Base-by-base conservation (phyloP, 768 basidiomycete genomes). In the Naganishia friedmannii region DNA sequence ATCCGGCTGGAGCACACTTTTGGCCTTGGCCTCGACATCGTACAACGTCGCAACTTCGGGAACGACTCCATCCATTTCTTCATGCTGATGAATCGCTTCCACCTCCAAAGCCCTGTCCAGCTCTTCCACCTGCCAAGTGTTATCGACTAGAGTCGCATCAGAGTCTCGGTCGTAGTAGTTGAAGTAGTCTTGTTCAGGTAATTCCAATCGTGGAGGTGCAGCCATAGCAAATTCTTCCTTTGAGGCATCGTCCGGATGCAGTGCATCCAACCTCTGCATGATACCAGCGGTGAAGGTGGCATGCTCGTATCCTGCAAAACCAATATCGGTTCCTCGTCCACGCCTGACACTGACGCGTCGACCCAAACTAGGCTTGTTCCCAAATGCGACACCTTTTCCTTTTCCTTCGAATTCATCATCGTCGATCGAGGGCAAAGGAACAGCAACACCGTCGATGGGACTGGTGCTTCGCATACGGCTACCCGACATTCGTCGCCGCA, bases 401-500 rank as follows among this genome's bases (percentile, higher is more conserved):
- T 51, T 51, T 51, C 48, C 48, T 51, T 51, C 48, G 48, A 34
- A 42, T 37, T 58, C 37, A 34, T 32, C 34, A 13, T 58, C 57
- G 57, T 58, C 8, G 39, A 63, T 42, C 60, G 60, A 63, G 15
- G 60, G 10, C 37, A 63, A 15, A 12, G 60, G 60, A 15, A 39
- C 2, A 13, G 42, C 39, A 28, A 63, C 42, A 46, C 60, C 60
- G 23, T 29, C 60, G 26, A 63, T 37, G 19, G 60, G 60, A 46
- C 39, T 42, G 39, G 60, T 63, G 39, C 60, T 63, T 26, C 60
- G 17, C 60, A 63, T 63, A 46, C 60, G 37, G 42, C 60, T 63
- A 45, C 60, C 60, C 4, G 60, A 63, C 60, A 63, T 63, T 63
- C 60, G 19, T 13, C 60, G 60, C 15, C 60, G 60, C 60, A 58